Evolutionary conservation across 768 basidiomycete species (phyloP).

Genomic region (Auricularia cornea): DNA sequence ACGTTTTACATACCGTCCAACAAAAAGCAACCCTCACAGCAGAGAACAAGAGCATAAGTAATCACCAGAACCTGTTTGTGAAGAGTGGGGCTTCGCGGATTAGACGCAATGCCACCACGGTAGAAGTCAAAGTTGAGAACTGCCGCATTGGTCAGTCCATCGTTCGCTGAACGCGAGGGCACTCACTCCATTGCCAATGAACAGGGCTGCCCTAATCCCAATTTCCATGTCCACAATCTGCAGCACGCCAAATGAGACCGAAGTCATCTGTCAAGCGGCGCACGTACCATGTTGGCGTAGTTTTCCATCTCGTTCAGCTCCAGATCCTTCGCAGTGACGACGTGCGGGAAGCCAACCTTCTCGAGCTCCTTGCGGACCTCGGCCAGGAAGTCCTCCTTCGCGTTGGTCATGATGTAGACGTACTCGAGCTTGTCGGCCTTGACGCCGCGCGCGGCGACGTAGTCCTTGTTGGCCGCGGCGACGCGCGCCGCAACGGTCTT

Average conservation of each 20-base stretch:
- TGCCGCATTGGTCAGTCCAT: too few species aligned
- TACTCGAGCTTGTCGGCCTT: slow-evolving; percentile 26
- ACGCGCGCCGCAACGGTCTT: slow-evolving; percentile 41
- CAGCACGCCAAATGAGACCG: too few species aligned
- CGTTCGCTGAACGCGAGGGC: too few species aligned
- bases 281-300: neutral
- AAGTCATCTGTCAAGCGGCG: too few species aligned
- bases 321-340: neutral
- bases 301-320: neutral
- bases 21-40: too few species aligned
- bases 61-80: neutral
- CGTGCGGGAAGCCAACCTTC: neutral
- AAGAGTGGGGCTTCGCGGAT: neutral
- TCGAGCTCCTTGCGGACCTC: slow-evolving; percentile 13
- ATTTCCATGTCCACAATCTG: slow-evolving; percentile 65
- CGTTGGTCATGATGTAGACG: slow-evolving; percentile 63
- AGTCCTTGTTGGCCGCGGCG: slow-evolving; percentile 25
- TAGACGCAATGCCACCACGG: neutral
- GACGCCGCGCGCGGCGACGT: slow-evolving; percentile 11
- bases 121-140: slow-evolving; percentile 7
- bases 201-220: slow-evolving; percentile 51
- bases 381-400: slow-evolving; percentile 38
- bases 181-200: slow-evolving; percentile 53
- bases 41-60: too few species aligned
- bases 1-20: too few species aligned